These are phyloP conservation scores for Sporothrix euskadiensis DNA, from an alignment of 2,329 filamentous ascomycete species.

Conservation along the genomic window DNA sequence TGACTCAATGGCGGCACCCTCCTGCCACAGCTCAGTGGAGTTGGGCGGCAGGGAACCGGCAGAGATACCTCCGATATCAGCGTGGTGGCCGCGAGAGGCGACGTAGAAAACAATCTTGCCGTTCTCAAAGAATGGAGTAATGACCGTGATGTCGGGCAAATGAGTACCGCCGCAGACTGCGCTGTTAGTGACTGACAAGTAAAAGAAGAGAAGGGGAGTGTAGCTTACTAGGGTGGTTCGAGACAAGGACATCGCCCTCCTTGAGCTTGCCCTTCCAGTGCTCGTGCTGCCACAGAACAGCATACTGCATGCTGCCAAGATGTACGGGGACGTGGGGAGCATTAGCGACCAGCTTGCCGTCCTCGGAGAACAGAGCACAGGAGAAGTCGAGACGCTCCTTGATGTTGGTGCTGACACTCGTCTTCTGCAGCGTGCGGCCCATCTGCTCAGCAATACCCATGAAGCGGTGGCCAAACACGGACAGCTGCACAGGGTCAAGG, in stretches of 20 bases:
- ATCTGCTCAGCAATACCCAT: slow-evolving; percentile 87
- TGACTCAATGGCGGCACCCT: slow-evolving; percentile 64
- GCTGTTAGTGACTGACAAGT: neutral
- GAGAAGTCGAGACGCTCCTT: slow-evolving; percentile 83
- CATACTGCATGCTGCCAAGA: slow-evolving; percentile 79
- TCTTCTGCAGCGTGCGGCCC: slow-evolving; percentile 77
- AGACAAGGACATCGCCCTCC: slow-evolving; percentile 77
- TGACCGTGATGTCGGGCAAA: slow-evolving; percentile 77
- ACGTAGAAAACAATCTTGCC: slow-evolving; percentile 78
- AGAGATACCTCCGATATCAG: slow-evolving; percentile 80
- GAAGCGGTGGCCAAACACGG: slow-evolving; percentile 78
- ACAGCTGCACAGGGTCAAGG: slow-evolving; percentile 74
- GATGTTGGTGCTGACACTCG: slow-evolving; percentile 76
- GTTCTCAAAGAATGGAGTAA: slow-evolving; percentile 71
- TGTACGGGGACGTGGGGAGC: slow-evolving; percentile 79
- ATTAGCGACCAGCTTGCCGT: slow-evolving; percentile 74
- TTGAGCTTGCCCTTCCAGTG: slow-evolving; percentile 79
- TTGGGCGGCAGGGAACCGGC: slow-evolving; percentile 81
- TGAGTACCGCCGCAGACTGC: slow-evolving; percentile 55
- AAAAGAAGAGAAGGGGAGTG: neutral
- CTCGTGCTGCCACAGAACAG: slow-evolving; percentile 72
- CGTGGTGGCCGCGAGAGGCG: slow-evolving; percentile 76
- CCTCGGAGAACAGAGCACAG: slow-evolving; percentile 74
- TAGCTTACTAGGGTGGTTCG: slow-evolving; percentile 66
- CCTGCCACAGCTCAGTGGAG: slow-evolving; percentile 63